These are phyloP conservation scores for Tricholoma furcatifolium DNA, from an alignment of 768 basidiomycete species.

Conservation along the genomic window DNA sequence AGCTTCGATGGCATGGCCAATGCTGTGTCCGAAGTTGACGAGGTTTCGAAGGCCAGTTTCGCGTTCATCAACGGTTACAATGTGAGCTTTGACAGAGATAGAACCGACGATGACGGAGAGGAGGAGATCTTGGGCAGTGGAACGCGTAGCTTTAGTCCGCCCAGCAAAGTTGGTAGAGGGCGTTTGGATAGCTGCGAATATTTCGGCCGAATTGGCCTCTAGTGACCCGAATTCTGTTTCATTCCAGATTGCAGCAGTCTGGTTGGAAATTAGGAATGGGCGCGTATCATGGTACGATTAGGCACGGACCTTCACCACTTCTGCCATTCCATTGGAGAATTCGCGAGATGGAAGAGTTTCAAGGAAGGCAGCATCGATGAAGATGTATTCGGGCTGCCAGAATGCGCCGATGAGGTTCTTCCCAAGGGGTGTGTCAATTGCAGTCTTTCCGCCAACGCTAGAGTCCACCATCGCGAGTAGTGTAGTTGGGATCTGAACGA, in stretches of 20 bases:
- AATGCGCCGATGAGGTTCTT: constrained; percentile 99
- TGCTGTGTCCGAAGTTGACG: constrained; percentile 98
- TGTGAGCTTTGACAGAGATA: constrained; percentile 94
- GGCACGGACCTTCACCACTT: constrained; percentile 84
- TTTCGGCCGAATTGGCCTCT: constrained; percentile 82
- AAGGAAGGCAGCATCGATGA: constrained; percentile 95
- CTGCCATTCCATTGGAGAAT: constrained; percentile 99
- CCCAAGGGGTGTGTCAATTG: constrained; percentile 97
- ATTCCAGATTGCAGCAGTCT: constrained; percentile 99
- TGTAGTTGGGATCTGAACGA: constrained; percentile 96
- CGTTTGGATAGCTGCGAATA: constrained; percentile 81
- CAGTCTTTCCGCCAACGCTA: constrained; percentile 96
- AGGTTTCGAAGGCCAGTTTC: constrained; percentile 97
- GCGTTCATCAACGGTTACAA: constrained; percentile 94
- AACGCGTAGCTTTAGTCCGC: constrained; percentile 63
- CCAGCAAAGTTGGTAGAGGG: constrained; percentile 60
- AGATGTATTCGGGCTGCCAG: constrained; percentile 97
- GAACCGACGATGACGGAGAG: constrained; percentile 91
- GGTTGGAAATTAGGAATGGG: neutral
- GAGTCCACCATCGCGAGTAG: constrained; percentile 99
- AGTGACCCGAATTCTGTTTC: constrained; percentile 85
- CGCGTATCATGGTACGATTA: neutral
- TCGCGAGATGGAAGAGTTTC: constrained; percentile 90
- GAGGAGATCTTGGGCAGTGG: constrained; percentile 75
- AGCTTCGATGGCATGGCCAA: constrained; percentile 98